Evolutionary conservation across 129 eudicot genomes (phyloP).

Genomic region (Lactuca sativa): DNA sequence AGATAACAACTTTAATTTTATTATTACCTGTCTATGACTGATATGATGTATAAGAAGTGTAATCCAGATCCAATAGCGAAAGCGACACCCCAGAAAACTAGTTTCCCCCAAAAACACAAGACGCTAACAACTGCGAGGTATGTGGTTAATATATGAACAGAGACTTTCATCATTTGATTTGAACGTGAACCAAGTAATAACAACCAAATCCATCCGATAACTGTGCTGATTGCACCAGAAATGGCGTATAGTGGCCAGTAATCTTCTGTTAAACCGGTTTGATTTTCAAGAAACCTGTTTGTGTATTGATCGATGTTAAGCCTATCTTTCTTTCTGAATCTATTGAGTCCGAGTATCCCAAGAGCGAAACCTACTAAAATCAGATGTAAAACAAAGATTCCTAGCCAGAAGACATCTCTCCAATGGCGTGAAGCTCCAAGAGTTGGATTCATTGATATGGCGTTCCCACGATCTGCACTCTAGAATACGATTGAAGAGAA

Average conservation of each 20-base stretch:
- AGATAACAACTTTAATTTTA: not conserved
- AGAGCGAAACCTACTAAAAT: slow-evolving; percentile 64
- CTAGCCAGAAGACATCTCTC: slow-evolving; percentile 92
- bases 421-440: slow-evolving; percentile 70
- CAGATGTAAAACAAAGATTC: slow-evolving; percentile 63
- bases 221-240: slow-evolving; percentile 69
- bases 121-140: slow-evolving; percentile 91
- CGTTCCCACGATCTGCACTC: slow-evolving; percentile 53
- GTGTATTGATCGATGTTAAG: slow-evolving; percentile 79
- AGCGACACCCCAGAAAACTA: slow-evolving; percentile 84
- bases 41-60: slow-evolving; percentile 90
- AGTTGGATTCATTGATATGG: slow-evolving; percentile 42
- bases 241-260: slow-evolving; percentile 91
- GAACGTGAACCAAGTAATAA: slow-evolving; percentile 81
- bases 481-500: slow-evolving; percentile 28
- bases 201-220: slow-evolving; percentile 87
- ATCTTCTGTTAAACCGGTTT: slow-evolving; percentile 82
- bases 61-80: slow-evolving; percentile 84
- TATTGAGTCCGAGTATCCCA: slow-evolving; percentile 71
- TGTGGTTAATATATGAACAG: slow-evolving; percentile 85
- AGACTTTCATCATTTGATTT: slow-evolving; percentile 80
- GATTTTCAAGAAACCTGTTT: slow-evolving; percentile 52
- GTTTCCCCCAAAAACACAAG: slow-evolving; percentile 80
- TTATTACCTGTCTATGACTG: slow-evolving; percentile 87
- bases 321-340: slow-evolving; percentile 80